Conservation (phyloP, 768 basidiomycete genomes). For the Leccinellum albellum region DNA sequence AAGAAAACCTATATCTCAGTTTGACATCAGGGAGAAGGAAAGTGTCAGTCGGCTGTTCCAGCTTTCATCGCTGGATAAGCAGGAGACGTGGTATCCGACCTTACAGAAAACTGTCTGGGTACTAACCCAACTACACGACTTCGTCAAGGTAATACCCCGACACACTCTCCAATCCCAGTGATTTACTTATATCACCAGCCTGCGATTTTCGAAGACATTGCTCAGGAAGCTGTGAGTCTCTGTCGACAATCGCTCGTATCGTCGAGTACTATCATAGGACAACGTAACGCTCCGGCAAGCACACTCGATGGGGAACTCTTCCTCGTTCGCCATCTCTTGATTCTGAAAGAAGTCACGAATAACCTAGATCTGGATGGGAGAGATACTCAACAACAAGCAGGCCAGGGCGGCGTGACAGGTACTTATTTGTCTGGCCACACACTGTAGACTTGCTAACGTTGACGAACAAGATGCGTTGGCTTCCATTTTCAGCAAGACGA, state of each 20-base stretch:
- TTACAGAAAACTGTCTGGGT: conserved; percentile 89
- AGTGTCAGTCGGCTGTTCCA: conserved; percentile 67
- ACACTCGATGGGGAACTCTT: conserved; percentile 77
- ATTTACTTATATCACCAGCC: conserved; percentile 47
- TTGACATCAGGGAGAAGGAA: conserved; percentile 62
- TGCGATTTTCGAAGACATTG: conserved; percentile 95
- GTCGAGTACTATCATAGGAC: conserved; percentile 64
- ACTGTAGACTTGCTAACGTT: conserved; percentile 1
- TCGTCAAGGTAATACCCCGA: conserved; percentile 68
- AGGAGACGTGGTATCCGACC: conserved; percentile 91
- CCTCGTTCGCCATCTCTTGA: conserved; percentile 83
- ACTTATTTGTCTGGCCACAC: neutral
- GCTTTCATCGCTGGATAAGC: conserved; percentile 64
- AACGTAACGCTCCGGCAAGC: conserved; percentile 41
- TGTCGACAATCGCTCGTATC: conserved; percentile 78
- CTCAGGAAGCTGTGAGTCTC: conserved; percentile 83
- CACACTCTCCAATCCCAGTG: neutral
- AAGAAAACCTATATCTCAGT: conserved; percentile 40
- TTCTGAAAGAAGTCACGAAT: conserved; percentile 85
- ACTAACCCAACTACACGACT: conserved; percentile 82
- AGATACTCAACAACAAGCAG: conserved; percentile 40
- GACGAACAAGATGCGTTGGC: conserved; percentile 28
- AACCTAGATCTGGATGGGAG: conserved; percentile 63
- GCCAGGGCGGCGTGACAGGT: conserved; percentile 61
- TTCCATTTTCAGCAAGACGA: conserved; percentile 31